A percentile compares a stretch with the other conserved stretches of the same genome.
phyloP scores from a whole-genome alignment of 441 rosid species.

The Omphalea diandra region DNA sequence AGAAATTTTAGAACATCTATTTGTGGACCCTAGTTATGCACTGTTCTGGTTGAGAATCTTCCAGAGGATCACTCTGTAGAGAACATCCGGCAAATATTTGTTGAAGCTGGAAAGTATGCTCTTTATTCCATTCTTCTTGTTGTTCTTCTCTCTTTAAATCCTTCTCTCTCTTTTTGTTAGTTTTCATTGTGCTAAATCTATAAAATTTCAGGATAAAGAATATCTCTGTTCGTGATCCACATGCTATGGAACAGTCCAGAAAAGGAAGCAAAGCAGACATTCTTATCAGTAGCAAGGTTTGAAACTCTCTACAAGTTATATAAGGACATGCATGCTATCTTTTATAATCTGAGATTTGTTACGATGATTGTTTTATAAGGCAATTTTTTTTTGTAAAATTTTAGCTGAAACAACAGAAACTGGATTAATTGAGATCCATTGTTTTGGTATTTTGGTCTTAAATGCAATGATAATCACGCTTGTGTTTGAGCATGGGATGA shows the following conservation, averaged over 20 bases:
- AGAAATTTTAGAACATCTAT: slow-evolving; percentile 28
- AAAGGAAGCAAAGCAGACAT: slow-evolving; percentile 53
- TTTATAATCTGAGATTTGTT: background rate
- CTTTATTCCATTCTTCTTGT: slow-evolving; percentile 7
- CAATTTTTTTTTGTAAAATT: background rate
- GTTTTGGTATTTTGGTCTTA: background rate
- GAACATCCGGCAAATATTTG: slow-evolving; percentile 63
- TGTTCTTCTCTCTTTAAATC: background rate
- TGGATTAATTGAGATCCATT: background rate
- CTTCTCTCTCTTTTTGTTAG: slow-evolving; percentile 14
- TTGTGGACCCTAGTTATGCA: slow-evolving; percentile 57
- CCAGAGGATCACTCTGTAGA: slow-evolving; percentile 83
- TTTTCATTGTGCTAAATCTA: slow-evolving; percentile 12
- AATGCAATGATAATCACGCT: background rate
- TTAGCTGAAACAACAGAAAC: background rate
- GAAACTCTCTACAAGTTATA: slow-evolving; percentile 1
- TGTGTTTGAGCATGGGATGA: background rate
- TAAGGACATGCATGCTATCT: background rate
- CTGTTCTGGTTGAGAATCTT: slow-evolving; percentile 93
- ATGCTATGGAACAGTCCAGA: slow-evolving; percentile 51
- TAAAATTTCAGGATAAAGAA: slow-evolving; percentile 51
- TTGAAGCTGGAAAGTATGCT: slow-evolving; percentile 77
- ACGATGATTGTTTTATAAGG: background rate
- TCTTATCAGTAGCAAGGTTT: slow-evolving; percentile 63
- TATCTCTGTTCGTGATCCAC: slow-evolving; percentile 56